Base-by-base conservation (phyloP, 83 land plant species). In the Isoetes engelmannii region DNA sequence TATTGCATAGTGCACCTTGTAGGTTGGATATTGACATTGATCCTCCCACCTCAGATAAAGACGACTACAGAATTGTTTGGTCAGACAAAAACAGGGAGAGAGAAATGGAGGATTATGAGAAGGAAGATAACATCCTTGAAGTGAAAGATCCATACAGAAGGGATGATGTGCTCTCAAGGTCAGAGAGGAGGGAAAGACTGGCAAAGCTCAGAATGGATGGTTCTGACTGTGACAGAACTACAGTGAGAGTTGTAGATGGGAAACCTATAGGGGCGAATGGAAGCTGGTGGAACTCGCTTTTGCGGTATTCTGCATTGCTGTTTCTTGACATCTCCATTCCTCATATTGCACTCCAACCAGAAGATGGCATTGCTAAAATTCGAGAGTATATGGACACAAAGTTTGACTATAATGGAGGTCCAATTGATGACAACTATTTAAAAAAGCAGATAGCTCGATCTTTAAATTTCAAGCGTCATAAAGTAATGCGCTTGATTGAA, bases 221-320 rank as follows among this genome's bases (percentile, higher is more conserved):
- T 12, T 12, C 62, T 9, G 62, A 18, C 28, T 18, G 19, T 19
- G 18, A 59, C 28, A 59, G 28, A 37, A 59, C 62, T 18, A 59
- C 10, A 8, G 62, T 59, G 19, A 59, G 2, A 18, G 18, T 59
- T 9, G 19, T 59, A 1, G 62, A 59, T 42, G 62, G 62, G 18
- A 59, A 59, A 4, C 62, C 62, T 18, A 59, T 42, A 12, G 62
- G 62, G 19, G 12, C 62, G 9, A 59, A 20, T 1, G 62, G 62
- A 37, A 59, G 28, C 10, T 59, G 62, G 62, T 59, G 62, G 62
- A 59, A 59, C 62, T 59, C 62, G 4, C 18, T 59, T 42, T 18
- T 59, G 4, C 12, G 62, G 19, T 42, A 59, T 4, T 59, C 62
- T 12, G 62, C 62, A 7, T 42, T 59, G 18, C 62, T 59, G 18